A percentile compares a stretch with the other conserved stretches of the same genome.
Conservation (phyloP, 768 basidiomycete species). For the Tephrocybe sp. region DNA sequence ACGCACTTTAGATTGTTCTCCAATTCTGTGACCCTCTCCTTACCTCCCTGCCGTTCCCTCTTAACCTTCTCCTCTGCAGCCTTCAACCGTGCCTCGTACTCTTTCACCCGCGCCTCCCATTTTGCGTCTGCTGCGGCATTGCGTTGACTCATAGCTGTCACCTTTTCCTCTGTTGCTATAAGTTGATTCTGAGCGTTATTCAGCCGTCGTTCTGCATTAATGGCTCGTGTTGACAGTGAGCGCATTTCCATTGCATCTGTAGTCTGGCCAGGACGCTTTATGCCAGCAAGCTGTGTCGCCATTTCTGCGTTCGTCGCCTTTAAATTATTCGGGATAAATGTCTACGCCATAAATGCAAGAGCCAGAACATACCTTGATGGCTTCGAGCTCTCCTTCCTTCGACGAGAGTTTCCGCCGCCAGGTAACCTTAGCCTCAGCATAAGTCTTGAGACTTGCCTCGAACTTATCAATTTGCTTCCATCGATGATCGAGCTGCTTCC, state of each 20-base stretch:
- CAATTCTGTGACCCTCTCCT: conserved; percentile 76
- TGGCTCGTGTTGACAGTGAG: conserved; percentile 67
- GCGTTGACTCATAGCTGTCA: conserved; percentile 71
- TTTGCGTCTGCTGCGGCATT: conserved; percentile 73
- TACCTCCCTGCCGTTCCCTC: conserved; percentile 89
- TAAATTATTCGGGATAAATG: background rate
- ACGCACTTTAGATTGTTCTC: conserved; percentile 68
- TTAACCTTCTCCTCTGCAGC: conserved; percentile 91
- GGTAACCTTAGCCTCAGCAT: conserved; percentile 73
- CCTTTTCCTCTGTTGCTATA: conserved; percentile 78
- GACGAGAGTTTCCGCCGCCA: conserved; percentile 82
- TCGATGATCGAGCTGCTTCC: conserved; percentile 82
- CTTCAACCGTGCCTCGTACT: conserved; percentile 80
- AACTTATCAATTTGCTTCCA: conserved; percentile 95
- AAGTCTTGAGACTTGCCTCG: conserved; percentile 78
- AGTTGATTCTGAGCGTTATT: conserved; percentile 84
- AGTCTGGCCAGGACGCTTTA: conserved; percentile 56
- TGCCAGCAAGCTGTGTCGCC: conserved; percentile 58
- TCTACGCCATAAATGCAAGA: background rate
- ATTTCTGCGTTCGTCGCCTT: conserved; percentile 77
- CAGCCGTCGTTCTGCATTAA: conserved; percentile 87
- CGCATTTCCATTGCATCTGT: conserved; percentile 68
- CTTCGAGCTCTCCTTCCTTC: conserved; percentile 90
- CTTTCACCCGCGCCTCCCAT: conserved; percentile 94
- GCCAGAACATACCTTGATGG: conserved; percentile 64